Evolutionary conservation across 306 rosid genomes (phyloP), one percentile per base, ranked within the genome.

Genomic region (Styphnolobium japonicum): DNA sequence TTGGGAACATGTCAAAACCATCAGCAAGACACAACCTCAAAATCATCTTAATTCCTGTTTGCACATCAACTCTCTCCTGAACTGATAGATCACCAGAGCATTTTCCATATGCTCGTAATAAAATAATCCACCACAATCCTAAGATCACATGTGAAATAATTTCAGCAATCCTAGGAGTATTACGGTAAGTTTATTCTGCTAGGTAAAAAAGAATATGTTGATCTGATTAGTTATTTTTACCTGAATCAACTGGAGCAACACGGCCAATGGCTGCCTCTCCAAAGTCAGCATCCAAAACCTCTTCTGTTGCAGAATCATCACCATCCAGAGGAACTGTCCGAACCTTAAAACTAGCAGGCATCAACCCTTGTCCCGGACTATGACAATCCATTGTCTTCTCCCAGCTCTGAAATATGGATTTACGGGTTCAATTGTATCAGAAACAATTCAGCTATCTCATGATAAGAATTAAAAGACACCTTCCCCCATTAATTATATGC

Each of bases 241-340:
- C 97, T 31, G 98, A 93, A 83, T 93, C 98, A 68, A 93, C 97
- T 2, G 97, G 97, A 34, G 98, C 98, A 57, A 93, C 97, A 81
- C 98, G 98, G 3, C 97, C 98, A 81, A 93, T 93, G 58, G 97
- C 98, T 52, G 98, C 98, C 86, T 93, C 98, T 71, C 98, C 98
- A 76, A 91, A 91, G 85, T 93, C 97, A 3, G 98, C 97, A 87
- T 93, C 97, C 93, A 93, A 87, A 40, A 91, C 89, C 87, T 93
- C 98, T 85, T 91, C 97, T 52, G 90, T 86, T 73, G 90, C 93
- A 61, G 89, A 88, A 73, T 89, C 94, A 81, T 91, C 98, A 81
- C 93, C 87, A 12, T 93, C 98, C 64, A 93, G 70, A 61, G 98
- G 97, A 86, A 91, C 92, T 67, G 93, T 89, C 19, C 94, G 89